Conservation (phyloP, 2,329 filamentous ascomycete genomes). For the Verticillium longisporum region DNA sequence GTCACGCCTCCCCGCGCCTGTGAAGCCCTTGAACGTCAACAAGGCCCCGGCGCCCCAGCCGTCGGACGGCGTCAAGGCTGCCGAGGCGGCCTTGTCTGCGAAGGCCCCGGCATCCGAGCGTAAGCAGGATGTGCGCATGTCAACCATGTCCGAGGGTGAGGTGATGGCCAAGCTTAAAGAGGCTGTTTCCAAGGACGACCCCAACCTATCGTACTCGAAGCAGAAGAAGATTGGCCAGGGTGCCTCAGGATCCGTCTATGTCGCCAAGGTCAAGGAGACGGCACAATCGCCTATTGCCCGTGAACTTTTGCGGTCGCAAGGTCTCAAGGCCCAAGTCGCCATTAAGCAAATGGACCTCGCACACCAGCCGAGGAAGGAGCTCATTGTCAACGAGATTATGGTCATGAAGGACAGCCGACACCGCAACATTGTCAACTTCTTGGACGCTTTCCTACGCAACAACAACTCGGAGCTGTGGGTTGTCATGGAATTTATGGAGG, state of each 20-base stretch:
- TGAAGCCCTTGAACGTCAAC: slow-evolving; percentile 73
- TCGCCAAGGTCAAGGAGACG: slow-evolving; percentile 87
- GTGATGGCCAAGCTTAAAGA: slow-evolving; percentile 95
- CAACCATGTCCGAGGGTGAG: slow-evolving; percentile 92
- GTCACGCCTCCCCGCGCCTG: slow-evolving; percentile 52
- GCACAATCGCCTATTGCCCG: slow-evolving; percentile 76
- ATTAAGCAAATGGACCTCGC: slow-evolving; percentile 99
- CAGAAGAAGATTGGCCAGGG: slow-evolving; percentile 99
- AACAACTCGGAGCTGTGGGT: slow-evolving; percentile 97
- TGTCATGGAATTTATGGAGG: slow-evolving; percentile 99
- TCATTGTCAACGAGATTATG: slow-evolving; percentile 99
- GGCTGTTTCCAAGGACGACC: slow-evolving; percentile 92
- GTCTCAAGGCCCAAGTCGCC: slow-evolving; percentile 79
- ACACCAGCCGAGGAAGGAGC: slow-evolving; percentile 92
- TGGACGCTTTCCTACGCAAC: slow-evolving; percentile 94
- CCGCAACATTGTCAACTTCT: slow-evolving; percentile 97
- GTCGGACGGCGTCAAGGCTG: slow-evolving; percentile 73
- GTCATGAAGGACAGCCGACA: slow-evolving; percentile 99
- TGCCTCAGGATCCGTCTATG: slow-evolving; percentile 95
- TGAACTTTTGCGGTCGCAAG: slow-evolving; percentile 72
- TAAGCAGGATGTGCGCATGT: slow-evolving; percentile 94
- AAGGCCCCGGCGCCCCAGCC: slow-evolving; percentile 50
- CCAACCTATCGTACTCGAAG: slow-evolving; percentile 93
- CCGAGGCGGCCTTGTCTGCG: slow-evolving; percentile 80
- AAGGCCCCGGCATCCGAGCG: slow-evolving; percentile 70